Evolutionary conservation across 2,329 filamentous ascomycete species (phyloP).

Genomic region (Exutisphaerella laricina): DNA sequence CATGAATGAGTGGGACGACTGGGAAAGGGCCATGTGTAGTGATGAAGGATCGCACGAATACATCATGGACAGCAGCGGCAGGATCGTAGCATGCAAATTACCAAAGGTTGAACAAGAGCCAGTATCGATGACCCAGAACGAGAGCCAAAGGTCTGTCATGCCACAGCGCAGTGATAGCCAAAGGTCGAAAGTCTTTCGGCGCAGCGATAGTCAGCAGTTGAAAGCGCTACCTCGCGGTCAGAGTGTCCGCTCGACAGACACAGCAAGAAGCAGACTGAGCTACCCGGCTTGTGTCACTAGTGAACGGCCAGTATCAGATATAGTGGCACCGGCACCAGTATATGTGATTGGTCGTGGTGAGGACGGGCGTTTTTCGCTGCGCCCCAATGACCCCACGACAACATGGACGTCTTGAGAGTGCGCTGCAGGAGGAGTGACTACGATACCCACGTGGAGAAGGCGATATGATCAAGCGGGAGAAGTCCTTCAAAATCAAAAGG

Average conservation of each 20-base stretch:
- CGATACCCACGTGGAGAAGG: too few species aligned
- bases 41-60: conserved; percentile 13
- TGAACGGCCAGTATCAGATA: not conserved
- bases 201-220: not conserved
- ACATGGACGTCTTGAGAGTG: not conserved
- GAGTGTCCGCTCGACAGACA: not conserved
- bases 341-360: conserved; percentile 4
- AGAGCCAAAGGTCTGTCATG: not conserved
- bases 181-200: not conserved
- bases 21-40: conserved; percentile 8
- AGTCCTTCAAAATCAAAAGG: too few species aligned
- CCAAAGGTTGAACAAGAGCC: not conserved
- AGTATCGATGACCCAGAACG: not conserved
- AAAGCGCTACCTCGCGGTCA: not conserved
- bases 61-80: conserved; percentile 9
- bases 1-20: conserved; percentile 11
- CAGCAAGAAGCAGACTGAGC: not conserved
- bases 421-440: not conserved
- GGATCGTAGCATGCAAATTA: conserved; percentile 6
- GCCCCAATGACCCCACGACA: not conserved
- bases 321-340: not conserved
- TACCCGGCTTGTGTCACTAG: not conserved
- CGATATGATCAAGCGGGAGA: too few species aligned
- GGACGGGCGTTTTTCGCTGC: conserved; percentile 6
- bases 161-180: not conserved